Percentiles rank a stretch among this genome's conserved stretches.
phyloP scores from a whole-genome alignment of 2,329 filamentous ascomycete genomes.

The Graphilbum ipis-grandicollis region DNA sequence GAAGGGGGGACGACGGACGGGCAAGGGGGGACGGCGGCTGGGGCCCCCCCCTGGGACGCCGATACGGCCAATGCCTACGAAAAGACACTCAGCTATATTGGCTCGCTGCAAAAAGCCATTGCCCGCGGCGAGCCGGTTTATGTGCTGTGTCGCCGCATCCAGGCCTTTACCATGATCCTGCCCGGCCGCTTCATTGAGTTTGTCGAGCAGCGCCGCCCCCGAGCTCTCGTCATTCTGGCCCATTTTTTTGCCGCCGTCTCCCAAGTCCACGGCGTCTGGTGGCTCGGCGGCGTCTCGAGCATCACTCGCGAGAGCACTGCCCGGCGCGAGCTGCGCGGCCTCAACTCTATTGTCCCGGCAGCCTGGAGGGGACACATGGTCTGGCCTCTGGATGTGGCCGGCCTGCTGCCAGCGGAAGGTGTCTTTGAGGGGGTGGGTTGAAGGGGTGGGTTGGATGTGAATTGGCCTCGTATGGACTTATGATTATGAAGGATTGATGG shows the following conservation, averaged over 20 bases:
- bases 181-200: slow-evolving; percentile 11
- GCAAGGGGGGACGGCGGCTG: too few species aligned
- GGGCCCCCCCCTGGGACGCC: slow-evolving; percentile 7
- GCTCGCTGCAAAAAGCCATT: slow-evolving; percentile 11
- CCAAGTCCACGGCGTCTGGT: slow-evolving; percentile 12
- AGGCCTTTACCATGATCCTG: slow-evolving; percentile 12
- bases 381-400: slow-evolving; percentile 10
- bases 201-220: slow-evolving; percentile 10
- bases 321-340: slow-evolving; percentile 12
- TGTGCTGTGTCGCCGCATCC: slow-evolving; percentile 12
- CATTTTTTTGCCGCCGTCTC: slow-evolving; percentile 12
- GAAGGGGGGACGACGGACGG: too few species aligned
- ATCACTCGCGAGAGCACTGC: slow-evolving; percentile 8
- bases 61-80: slow-evolving; percentile 13
- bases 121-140: slow-evolving; percentile 15
- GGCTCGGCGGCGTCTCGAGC: slow-evolving; percentile 10
- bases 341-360: slow-evolving; percentile 8
- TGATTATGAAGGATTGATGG: too few species aligned
- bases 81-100: slow-evolving; percentile 12
- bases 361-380: slow-evolving; percentile 11
- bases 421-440: too few species aligned
- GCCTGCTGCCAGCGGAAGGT: slow-evolving; percentile 1
- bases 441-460: too few species aligned
- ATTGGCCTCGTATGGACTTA: too few species aligned
- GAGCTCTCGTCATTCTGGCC: slow-evolving; percentile 12